Evolutionary conservation across 2,329 filamentous ascomycete genomes (phyloP).

Genomic region (Monosporascus sp.): DNA sequence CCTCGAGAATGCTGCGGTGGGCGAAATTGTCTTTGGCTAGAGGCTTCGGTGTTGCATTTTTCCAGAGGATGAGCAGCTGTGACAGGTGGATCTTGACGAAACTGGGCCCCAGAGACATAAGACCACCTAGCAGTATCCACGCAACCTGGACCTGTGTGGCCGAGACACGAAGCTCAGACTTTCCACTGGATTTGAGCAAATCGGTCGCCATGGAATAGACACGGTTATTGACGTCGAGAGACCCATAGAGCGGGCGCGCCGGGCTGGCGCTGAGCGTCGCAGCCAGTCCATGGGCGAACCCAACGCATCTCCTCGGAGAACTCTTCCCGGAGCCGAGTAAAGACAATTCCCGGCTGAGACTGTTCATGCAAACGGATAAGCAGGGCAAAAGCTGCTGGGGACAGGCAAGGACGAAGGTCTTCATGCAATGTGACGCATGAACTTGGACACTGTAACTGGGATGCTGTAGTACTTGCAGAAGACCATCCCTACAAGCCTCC

Average conservation of each 20-base stretch:
- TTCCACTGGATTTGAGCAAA: constrained; percentile 84
- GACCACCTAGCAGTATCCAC: constrained; percentile 91
- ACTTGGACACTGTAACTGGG: constrained; percentile 96
- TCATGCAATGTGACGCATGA: constrained; percentile 78
- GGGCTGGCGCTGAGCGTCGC: constrained; percentile 87
- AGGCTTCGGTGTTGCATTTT: constrained; percentile 92
- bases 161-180: constrained; percentile 83
- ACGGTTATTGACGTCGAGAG: constrained; percentile 89
- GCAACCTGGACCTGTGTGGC: constrained; percentile 96
- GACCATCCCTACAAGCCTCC: constrained; percentile 77
- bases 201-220: constrained; percentile 89
- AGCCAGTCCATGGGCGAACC: constrained; percentile 86
- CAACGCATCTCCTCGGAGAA: constrained; percentile 77
- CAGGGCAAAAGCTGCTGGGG: constrained; percentile 88
- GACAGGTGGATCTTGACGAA: constrained; percentile 98
- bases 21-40: constrained; percentile 87
- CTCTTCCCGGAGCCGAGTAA: constrained; percentile 70
- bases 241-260: constrained; percentile 83
- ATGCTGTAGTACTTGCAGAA: constrained; percentile 88
- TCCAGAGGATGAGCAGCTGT: constrained; percentile 90
- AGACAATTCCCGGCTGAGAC: constrained; percentile 77
- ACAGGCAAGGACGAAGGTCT: constrained; percentile 81
- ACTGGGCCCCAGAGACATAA: constrained; percentile 95
- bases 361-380: constrained; percentile 95
- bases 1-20: constrained; percentile 77